Evolutionary conservation across 371 early-diverging fungal species (phyloP).

Genomic region (Mucor plumbeus): DNA sequence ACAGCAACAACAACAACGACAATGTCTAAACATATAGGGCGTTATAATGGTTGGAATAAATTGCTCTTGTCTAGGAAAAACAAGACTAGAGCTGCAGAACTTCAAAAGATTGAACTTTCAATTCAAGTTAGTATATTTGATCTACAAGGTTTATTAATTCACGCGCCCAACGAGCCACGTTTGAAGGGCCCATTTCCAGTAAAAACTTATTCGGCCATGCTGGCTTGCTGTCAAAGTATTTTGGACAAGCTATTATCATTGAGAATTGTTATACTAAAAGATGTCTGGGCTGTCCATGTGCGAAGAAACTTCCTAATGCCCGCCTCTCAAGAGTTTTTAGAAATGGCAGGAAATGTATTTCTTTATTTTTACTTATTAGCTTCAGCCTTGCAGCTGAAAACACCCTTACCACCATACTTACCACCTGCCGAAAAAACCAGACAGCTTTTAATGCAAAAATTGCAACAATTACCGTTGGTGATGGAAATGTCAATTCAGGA

Average conservation of each 20-base stretch:
- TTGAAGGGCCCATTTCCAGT: slow-evolving; percentile 83
- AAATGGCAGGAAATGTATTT: slow-evolving; percentile 74
- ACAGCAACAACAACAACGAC: not conserved
- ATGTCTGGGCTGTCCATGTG: slow-evolving; percentile 62
- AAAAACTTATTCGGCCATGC: slow-evolving; percentile 65
- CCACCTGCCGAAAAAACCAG: slow-evolving; percentile 70
- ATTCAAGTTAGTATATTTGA: slow-evolving; percentile 71
- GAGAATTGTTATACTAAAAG: slow-evolving; percentile 68
- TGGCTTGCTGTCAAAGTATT: slow-evolving; percentile 72
- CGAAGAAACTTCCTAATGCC: slow-evolving; percentile 60
- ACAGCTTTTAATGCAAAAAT: slow-evolving; percentile 45
- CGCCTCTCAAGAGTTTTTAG: slow-evolving; percentile 61
- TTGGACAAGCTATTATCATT: slow-evolving; percentile 75
- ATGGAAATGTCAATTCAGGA: not conserved
- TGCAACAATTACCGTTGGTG: slow-evolving; percentile 49
- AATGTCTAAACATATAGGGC: not conserved
- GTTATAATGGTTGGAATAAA: not conserved
- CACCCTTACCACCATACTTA: slow-evolving; percentile 82
- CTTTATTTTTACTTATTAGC: slow-evolving; percentile 82
- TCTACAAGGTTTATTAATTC: slow-evolving; percentile 61
- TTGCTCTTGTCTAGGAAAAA: slow-evolving; percentile 30
- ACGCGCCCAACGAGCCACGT: slow-evolving; percentile 84
- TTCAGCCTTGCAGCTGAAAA: slow-evolving; percentile 78
- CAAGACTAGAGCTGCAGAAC: slow-evolving; percentile 38
- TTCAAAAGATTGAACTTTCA: slow-evolving; percentile 70